Evolutionary conservation across 2,329 filamentous ascomycete genomes (phyloP), one percentile per base, ranked within the genome.

Genomic region (Monosporascus sp.): DNA sequence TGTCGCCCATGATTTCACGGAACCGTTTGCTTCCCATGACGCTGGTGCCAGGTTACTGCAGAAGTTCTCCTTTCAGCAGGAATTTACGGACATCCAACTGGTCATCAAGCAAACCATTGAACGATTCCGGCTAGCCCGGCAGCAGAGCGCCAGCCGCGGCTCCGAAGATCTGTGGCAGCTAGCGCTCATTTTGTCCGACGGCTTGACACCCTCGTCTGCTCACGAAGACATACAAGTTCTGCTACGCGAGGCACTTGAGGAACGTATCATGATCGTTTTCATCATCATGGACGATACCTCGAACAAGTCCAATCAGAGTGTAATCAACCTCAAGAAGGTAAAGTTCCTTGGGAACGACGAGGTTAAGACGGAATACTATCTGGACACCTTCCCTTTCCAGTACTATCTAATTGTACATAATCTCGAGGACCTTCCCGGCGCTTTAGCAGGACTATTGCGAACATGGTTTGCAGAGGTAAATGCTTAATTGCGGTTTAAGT

Each of bases 261-360:
- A 97, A 73, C 81, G 91, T 17, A 95, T 99, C 67, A 97, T 99
- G 90, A 86, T 97, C 58, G 93, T 99, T 6, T 99, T 99, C 70
- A 90, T 99, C 63, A 88, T 99, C 64, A 91, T 99, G 66, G 94
- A 99, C 75, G 80, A 83, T 62, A 75, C 73, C 59, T 70, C 69
- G 61, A 70, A 70, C 40, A 63, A 63, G 41, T 75, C 77, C 59
- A 76, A 78, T 60, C 73, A 76, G 49, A 88, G 85, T 63, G 95
- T 99, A 56, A 73, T 97, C 64, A 91, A 97, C 68, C 79, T 97
- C 64, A 91, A 91, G 69, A 87, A 91, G 71, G 93, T 91, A 38
- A 85, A 85, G 67, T 97, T 97, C 61, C 57, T 75, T 64, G 72
- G 82, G 70, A 74, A 85, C 74, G 74, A 86, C 56, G 81, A 85